Base-by-base conservation (phyloP, 2,329 filamentous ascomycete genomes). In the Xylariaceae sp. region DNA sequence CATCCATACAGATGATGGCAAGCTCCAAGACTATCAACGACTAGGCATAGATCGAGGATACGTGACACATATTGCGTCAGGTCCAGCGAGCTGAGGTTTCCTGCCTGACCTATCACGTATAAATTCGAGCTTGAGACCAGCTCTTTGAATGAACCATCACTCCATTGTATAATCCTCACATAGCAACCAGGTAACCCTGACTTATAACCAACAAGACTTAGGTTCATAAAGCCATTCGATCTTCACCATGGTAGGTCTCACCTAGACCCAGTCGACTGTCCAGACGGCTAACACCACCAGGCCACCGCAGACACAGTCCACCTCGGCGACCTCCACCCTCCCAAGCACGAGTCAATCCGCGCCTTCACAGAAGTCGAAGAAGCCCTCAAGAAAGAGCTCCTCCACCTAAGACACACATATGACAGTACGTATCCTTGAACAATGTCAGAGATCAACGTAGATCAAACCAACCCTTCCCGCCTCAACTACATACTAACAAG, bases 301-400 rank as follows among this genome's bases (percentile, higher is more conserved):
- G 80, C 79, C 50, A 80, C 78, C 58, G 75, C 75, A 53, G 80
- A 82, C n/a, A 84, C 81, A 7, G 78, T 80, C 53, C 71, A 81
- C 18, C 72, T 84, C 44, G 76, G 79, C 54, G 69, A 74, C 39
- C 68, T 76, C 51, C 82, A 84, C 62, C 68, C 72, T 48, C 78
- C 79, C 56, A 81, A 76, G 67, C 76, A 79, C 59, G 80, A 82
- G 55, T 77, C 80, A 7, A 74, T 83, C 66, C 74, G 74, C 57
- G 77, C 75, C 34, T 83, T 82, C 71, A 68, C 73, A 47, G 74
- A 80, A 55, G 72, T 83, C 56, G 73, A 80, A 62, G 71, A 72
- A 7, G 79, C 82, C n/a, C 72, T 84, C 47, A 82, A 82, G 73
- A 77, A 75, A 65, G 69, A 73, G 57, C 75, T 84, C 49, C 73